Evolutionary conservation across 176 grass and related monocot genomes (phyloP).

Genomic region (Tillandsia leiboldiana): DNA sequence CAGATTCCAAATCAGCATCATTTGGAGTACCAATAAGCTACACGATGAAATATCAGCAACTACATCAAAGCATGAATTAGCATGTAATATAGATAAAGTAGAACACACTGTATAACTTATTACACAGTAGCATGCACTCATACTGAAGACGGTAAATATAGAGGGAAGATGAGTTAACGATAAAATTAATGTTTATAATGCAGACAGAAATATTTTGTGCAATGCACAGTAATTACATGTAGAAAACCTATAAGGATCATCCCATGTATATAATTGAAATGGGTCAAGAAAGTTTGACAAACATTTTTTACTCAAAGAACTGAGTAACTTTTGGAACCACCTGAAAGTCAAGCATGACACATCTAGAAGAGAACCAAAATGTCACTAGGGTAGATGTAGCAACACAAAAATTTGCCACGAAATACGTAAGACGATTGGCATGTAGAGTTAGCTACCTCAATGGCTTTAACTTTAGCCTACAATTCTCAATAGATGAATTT

Average conservation of each 20-base stretch:
- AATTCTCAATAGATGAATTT: too few species aligned
- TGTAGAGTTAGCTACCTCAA: too few species aligned
- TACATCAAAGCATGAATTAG: neutral
- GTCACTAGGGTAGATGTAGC: too few species aligned
- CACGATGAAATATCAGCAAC: neutral
- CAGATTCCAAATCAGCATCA: constrained; percentile 77
- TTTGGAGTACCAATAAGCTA: constrained; percentile 94
- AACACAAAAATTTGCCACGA: neutral
- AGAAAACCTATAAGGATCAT: neutral
- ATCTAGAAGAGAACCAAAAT: neutral
- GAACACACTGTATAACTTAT: neutral
- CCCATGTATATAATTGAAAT: neutral
- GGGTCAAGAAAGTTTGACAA: neutral
- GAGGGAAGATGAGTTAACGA: neutral
- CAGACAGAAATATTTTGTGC: neutral
- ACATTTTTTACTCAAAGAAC: neutral
- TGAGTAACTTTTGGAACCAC: neutral
- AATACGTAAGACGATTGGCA: too few species aligned
- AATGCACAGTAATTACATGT: neutral
- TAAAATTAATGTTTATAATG: neutral
- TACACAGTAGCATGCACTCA: neutral
- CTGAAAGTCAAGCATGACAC: neutral
- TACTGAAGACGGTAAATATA: neutral
- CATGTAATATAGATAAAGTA: constrained; percentile 1
- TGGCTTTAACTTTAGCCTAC: too few species aligned